Evolutionary conservation across 2,329 filamentous ascomycete species (phyloP).

Genomic region (Diaporthe sp.): DNA sequence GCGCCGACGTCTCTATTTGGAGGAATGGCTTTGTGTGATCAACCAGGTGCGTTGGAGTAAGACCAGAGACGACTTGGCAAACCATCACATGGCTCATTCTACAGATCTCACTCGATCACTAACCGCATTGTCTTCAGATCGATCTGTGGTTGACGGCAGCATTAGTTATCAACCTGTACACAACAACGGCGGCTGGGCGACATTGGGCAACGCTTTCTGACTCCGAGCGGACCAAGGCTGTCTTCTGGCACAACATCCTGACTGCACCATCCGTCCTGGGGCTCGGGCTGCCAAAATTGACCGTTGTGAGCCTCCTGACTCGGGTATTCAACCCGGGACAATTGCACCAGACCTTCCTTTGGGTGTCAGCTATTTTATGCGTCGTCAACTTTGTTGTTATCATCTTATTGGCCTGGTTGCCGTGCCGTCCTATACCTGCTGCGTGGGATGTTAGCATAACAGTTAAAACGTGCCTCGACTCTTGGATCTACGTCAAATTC

Average conservation of each 20-base stretch:
- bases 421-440: neutral
- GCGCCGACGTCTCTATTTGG: neutral
- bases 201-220: neutral
- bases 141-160: slow-evolving; percentile 14
- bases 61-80: neutral
- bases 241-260: slow-evolving; percentile 5
- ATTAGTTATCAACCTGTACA: slow-evolving; percentile 2
- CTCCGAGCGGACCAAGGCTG: neutral
- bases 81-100: neutral
- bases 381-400: slow-evolving; percentile 6
- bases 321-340: neutral
- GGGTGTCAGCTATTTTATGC: neutral
- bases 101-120: neutral
- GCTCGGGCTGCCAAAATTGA: slow-evolving; percentile 1
- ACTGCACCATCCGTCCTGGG: neutral
- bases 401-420: neutral
- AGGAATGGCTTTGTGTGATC: slow-evolving; percentile 20
- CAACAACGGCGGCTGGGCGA: neutral
- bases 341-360: neutral
- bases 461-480: neutral
- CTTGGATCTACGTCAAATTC: slow-evolving; percentile 12
- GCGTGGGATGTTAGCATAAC: neutral
- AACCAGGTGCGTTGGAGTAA: slow-evolving; percentile 5
- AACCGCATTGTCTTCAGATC: neutral
- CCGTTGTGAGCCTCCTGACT: slow-evolving; percentile 15